Evolutionary conservation across 1,139 yeast species (phyloP), one percentile per base, ranked within the genome.

Genomic region (Protomyces pachydermus): DNA sequence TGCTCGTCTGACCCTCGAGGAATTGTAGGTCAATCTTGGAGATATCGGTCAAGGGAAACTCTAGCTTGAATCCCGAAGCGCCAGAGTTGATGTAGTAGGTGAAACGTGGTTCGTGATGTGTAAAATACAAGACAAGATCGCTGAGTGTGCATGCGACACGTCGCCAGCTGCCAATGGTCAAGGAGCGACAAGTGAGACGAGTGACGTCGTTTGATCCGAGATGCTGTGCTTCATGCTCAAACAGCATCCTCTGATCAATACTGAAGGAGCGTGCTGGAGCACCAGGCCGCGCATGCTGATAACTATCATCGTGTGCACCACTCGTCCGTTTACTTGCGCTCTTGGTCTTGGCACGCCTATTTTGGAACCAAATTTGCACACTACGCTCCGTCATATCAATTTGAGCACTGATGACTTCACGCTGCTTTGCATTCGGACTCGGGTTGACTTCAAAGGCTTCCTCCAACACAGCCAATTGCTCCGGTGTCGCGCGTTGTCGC

Each of bases 301-400:
- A 25, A 5, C 25, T 23, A 8, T 38, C 66, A 16, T 66, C 69
- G 14, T 67, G 68, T n/a, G 64, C 60, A 34, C 61, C 69, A 39
- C 67, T 60, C 4, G 65, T 60, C 38, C 64, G 63, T 55, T 63
- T 68, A 3, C 68, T 67, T 12, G 65, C 16, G 6, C 63, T 57
- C 42, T 68, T 68, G n/a, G 67, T 66, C 55, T 68, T 68, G 18
- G 70, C 70, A 10, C 70, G 69, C 39, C 69, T 65, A 73, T 91
- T 91, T 74, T 91, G 98, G 73, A 91, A 91, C 98, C 98, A 91
- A 58, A 91, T 91, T 65, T 96, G 81, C 2, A 91, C 96, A 3
- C 96, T 91, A 69, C 96, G 82, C 71, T 91, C 97, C 8, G 93
- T 84, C 93, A 91, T 88, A 56, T 88, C 88, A 1, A 96, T 89